Evolutionary conservation across 179 eudicot genomes (phyloP).

Genomic region (Gypsophila paniculata): DNA sequence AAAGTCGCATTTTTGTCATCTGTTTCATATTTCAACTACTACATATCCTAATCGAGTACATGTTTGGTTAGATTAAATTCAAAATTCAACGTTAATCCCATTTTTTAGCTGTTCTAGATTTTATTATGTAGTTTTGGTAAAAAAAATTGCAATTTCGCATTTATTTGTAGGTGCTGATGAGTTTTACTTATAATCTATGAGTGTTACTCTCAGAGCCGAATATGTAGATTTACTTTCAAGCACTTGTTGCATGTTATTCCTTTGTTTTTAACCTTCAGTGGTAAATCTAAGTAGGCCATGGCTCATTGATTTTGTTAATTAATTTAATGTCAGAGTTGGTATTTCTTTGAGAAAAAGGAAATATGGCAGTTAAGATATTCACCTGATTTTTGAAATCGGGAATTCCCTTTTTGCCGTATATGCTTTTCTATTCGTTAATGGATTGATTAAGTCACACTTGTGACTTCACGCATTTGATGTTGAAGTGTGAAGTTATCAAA

Average conservation of each 20-base stretch:
- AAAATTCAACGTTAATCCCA: too few relatives aligned
- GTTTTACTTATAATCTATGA: too few relatives aligned
- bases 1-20: neutral
- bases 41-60: too few relatives aligned
- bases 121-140: too few relatives aligned
- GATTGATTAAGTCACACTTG: neutral
- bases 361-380: constrained; percentile 15
- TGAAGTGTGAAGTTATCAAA: too few relatives aligned
- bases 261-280: neutral
- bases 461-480: neutral
- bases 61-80: too few relatives aligned
- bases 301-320: neutral
- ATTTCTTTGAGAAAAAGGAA: constrained; percentile 17
- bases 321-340: neutral
- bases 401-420: constrained; percentile 15
- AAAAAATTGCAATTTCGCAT: too few relatives aligned
- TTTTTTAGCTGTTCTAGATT: too few relatives aligned
- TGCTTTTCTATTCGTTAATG: neutral
- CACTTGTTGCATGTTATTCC: neutral
- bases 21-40: too few relatives aligned
- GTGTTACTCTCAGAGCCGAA: neutral
- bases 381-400: constrained; percentile 14
- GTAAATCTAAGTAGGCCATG: constrained; percentile 12
- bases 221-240: neutral
- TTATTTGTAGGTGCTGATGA: neutral